Evolutionary conservation across 2,329 filamentous ascomycete genomes (phyloP), one percentile per base, ranked within the genome.

Genomic region (Ophiostoma angusticollis): DNA sequence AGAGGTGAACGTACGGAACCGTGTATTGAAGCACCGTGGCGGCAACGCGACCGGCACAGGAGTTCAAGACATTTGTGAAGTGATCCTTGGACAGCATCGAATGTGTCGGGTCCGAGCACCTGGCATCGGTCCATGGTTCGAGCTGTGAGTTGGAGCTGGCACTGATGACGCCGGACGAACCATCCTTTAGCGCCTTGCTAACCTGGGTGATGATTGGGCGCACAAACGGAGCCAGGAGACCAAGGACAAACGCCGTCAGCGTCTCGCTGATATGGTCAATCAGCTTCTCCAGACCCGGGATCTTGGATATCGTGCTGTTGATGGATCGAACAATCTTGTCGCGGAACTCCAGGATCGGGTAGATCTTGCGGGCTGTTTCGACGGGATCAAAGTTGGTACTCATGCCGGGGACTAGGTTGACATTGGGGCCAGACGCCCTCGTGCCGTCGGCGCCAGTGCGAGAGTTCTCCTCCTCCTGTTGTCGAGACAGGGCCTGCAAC

Each of bases 201-300:
- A 89, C 85, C 38, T 82, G 75, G 37, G 80, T 81, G 58, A 98
- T 95, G 54, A 98, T 80, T 9, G 91, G 91, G 40, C 86, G 77
- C 45, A 98, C 73, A 58, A 93, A 96, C 0, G 91, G 91, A 1
- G 91, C 84, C 14, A 98, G 70, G 1, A 98, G 72, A 6, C 86
- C 87, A 45, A 98, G 72, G 36, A 98, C 75, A 55, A 96, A 96
- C 6, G 94, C 70, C 0, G 89, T 94, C 29, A 98, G 67, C 2
- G 83, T 89, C 62, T 98, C 91, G 40, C 82, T 84, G 51, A 98
- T 93, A 51, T 85, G 89, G 47, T 96, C 89, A 17, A 96, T 76
- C n/a, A 95, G 66, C 45, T 79, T 70, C 60, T 94, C 85, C 4
- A 98, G 68, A 1, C 89, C 89, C 0, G 91, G 91, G 28, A 98